These are phyloP conservation scores for Mucor mucedo DNA, from an alignment of 371 early-diverging fungal genomes.

Conservation along the genomic window DNA sequence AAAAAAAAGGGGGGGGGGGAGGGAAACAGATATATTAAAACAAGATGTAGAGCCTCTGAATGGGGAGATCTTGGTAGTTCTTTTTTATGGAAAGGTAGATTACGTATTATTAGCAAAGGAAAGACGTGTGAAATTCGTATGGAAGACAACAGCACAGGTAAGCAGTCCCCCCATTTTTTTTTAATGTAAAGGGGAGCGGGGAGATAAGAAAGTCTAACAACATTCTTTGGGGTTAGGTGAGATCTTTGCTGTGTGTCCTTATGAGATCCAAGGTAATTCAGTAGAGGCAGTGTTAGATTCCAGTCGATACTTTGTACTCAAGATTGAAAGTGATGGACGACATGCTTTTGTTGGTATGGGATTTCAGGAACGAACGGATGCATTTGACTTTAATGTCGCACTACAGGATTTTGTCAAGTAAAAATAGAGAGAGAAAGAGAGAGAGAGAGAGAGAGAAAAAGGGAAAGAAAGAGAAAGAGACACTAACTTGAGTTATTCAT, in stretches of 20 bases:
- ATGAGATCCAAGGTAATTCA: conserved; percentile 70
- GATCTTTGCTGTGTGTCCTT: conserved; percentile 85
- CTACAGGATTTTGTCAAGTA: conserved; percentile 84
- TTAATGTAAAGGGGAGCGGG: neutral
- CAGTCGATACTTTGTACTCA: conserved; percentile 91
- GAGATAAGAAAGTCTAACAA: neutral
- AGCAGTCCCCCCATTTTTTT: neutral
- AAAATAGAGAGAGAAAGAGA: too few species aligned
- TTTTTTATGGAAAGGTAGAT: conserved; percentile 85
- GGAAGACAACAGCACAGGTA: conserved; percentile 75
- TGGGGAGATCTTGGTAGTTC: conserved; percentile 80
- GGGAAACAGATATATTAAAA: neutral
- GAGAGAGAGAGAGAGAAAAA: too few species aligned
- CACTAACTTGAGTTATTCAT: neutral
- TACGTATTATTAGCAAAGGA: conserved; percentile 75
- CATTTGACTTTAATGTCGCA: conserved; percentile 94
- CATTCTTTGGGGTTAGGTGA: conserved; percentile 70
- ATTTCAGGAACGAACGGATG: conserved; percentile 83
- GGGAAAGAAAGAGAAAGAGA: too few species aligned
- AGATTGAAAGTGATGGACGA: conserved; percentile 81
- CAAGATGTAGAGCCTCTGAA: conserved; percentile 71
- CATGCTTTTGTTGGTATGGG: conserved; percentile 93
- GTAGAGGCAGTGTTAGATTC: conserved; percentile 92
- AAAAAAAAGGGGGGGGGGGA: neutral
- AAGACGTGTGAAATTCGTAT: conserved; percentile 77